phyloP scores from a whole-genome alignment of 2,329 filamentous ascomycete genomes.

The Pyricularia pennisetigena region DNA sequence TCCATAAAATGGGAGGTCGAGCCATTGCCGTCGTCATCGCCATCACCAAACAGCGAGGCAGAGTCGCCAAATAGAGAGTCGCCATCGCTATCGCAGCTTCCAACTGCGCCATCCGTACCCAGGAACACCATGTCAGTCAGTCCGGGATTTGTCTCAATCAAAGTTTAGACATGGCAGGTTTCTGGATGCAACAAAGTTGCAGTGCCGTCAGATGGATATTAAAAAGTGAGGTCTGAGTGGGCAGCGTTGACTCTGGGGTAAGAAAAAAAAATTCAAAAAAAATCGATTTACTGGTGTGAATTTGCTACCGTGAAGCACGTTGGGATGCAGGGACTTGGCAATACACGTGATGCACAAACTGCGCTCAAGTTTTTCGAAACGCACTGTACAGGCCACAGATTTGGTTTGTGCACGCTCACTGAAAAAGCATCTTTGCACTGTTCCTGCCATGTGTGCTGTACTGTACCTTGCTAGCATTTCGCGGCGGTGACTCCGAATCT shows the following conservation, averaged over 20 bases:
- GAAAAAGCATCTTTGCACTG: not conserved
- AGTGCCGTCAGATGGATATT: not conserved
- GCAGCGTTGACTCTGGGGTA: not conserved
- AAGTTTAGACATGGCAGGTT: not conserved
- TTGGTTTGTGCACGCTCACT: not conserved
- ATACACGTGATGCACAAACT: not conserved
- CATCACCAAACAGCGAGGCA: conserved; percentile 4
- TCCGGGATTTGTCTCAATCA: not conserved
- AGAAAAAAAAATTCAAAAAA: not conserved
- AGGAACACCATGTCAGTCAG: not conserved
- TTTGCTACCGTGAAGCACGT: not conserved
- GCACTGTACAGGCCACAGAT: not conserved
- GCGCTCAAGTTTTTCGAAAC: not conserved
- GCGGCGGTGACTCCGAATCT: not conserved
- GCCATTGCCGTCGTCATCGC: conserved; percentile 1
- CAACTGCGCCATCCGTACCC: not conserved
- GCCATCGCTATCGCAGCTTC: not conserved
- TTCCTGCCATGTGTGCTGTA: not conserved
- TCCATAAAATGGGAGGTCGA: not conserved
- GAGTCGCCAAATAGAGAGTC: conserved; percentile 2
- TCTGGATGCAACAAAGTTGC: not conserved
- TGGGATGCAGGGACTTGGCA: not conserved
- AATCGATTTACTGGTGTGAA: not conserved
- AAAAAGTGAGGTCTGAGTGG: not conserved
- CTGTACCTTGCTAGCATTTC: not conserved